Base-by-base conservation (phyloP, 192 early-diverging fungal genomes). In the Umbelopsis vinacea region DNA sequence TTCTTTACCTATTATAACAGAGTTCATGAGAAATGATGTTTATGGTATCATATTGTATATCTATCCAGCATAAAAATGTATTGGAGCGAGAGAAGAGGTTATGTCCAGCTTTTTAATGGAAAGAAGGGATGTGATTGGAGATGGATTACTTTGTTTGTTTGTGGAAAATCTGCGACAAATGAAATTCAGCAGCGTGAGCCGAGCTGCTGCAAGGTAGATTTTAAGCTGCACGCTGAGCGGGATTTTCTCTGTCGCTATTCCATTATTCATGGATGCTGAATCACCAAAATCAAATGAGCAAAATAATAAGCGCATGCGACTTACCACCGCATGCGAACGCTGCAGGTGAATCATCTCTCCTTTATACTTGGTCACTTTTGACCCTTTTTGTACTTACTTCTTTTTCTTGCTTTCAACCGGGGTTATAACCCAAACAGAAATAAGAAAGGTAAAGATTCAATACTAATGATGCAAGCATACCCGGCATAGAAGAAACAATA, bases 221-320 rank as follows among this genome's bases (percentile, higher is more conserved):
- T 29, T 4, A 33, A 37, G 26, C 57, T 26, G 2, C 17, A 37
- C 14, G 3, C 29, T 19, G 57, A 12, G 15, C 29, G 40, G 40
- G 40, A 43, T 43, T 29, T 37, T 63, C 7, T 26, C 57, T 22
- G 2, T 29, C 11, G 12, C 57, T 21, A 6, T 63, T 63, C n/a
- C 33, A 29, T 37, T 33, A n/a, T 63, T 63, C 57, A 63, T 63
- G 57, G 33, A 37, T 63, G 57, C 57, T 11, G 57, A 63, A 37
- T 63, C 57, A 37, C 57, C 57, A 14, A 63, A 63, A 37, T 29
- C 57, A 63, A 63, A 63, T 29, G 57, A 63, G 15, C 26, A 22
- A 37, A 63, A 17, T 17, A 37, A 14, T 33, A 63, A 63, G 33
- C 57, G 57, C 15, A 63, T 63, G 57, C 57, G 57, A 9, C 57